Conservation (phyloP, 352 stramenopile species). For the Pythium guiyangense region DNA sequence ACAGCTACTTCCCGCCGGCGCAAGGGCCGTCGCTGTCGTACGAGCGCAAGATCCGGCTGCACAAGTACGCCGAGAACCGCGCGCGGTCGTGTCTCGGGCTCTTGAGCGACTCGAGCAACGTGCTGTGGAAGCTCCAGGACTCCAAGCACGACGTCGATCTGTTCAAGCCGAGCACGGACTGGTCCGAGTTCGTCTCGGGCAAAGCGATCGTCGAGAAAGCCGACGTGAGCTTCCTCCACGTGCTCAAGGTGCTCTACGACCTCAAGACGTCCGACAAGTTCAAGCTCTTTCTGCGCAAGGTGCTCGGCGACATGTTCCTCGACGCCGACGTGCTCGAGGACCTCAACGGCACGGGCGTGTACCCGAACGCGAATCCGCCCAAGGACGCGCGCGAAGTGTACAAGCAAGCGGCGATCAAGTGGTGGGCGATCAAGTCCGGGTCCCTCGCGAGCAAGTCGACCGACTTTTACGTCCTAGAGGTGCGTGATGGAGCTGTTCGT, state of each 20-base stretch:
- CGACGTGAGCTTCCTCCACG: conserved; percentile 71
- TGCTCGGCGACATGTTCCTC: conserved; percentile 76
- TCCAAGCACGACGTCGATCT: conserved; percentile 76
- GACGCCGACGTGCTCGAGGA: conserved; percentile 84
- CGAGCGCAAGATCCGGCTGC: conserved; percentile 76
- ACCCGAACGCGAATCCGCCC: conserved; percentile 63
- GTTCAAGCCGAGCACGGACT: conserved; percentile 84
- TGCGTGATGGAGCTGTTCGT: conserved; percentile 8
- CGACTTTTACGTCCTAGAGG: conserved; percentile 83
- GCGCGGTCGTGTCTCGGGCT: conserved; percentile 73
- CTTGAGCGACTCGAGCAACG: conserved; percentile 65
- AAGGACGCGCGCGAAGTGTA: conserved; percentile 70
- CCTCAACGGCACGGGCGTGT: conserved; percentile 75
- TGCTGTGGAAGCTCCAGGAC: conserved; percentile 80
- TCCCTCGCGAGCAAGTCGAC: conserved; percentile 74
- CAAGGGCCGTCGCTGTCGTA: conserved; percentile 81
- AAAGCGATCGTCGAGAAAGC: conserved; percentile 72
- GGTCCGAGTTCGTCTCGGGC: conserved; percentile 82
- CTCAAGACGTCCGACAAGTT: conserved; percentile 83
- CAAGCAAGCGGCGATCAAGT: conserved; percentile 88
- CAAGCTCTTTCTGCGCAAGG: conserved; percentile 80
- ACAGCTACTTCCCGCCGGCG: conserved; percentile 41
- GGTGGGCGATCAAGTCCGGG: conserved; percentile 85
- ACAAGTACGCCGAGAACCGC: conserved; percentile 84
- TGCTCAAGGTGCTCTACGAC: conserved; percentile 84